Evolutionary conservation across 352 stramenopile species (phyloP), one percentile per base, ranked within the genome.

Genomic region (Globisporangium uncinulatum): DNA sequence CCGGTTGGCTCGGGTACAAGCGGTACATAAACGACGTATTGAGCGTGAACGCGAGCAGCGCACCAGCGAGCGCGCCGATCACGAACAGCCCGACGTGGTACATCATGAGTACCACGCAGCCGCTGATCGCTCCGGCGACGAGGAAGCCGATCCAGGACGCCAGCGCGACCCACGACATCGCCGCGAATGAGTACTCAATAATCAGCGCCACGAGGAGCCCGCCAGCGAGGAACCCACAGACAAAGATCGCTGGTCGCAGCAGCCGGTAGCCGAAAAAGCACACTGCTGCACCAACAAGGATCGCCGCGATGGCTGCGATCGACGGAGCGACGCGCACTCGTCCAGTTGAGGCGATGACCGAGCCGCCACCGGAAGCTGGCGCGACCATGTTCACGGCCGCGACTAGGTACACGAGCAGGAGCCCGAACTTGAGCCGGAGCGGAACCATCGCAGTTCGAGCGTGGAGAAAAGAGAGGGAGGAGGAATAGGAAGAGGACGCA

Each of bases 141-240:
- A 58, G 56, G 49, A 89, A 89, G 24, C 62, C 69, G 29, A 89
- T 71, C 72, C 74, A 87, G 13, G 78, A 84, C 7, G 75, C 78
- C 0, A 71, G 75, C 9, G 67, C 63, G 56, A 83, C 74, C 73
- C 77, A 88, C 50, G 20, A 43, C 62, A 61, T 83, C 39, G 51
- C 57, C 66, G 39, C 51, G 53, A 87, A 87, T 15, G 74, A 66
- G 4, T 61, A 61, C n/a, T 84, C 83, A 13, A 87, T 49, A n/a
- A 90, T 60, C 2, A 73, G 70, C 1, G 74, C 65, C 3, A 84
- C 69, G 36, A 86, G 76, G 51, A 93, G 67, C 9, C 79, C 81
- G n/a, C 79, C 81, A 3, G 86, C 51, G 29, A 86, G 71, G 48
- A 94, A 94, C 37, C 73, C 81, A 56, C 70, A 89, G 54, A 76